These are phyloP conservation scores for Aspergillus sp. DNA, from an alignment of 2,329 filamentous ascomycete genomes.

Conservation along the genomic window DNA sequence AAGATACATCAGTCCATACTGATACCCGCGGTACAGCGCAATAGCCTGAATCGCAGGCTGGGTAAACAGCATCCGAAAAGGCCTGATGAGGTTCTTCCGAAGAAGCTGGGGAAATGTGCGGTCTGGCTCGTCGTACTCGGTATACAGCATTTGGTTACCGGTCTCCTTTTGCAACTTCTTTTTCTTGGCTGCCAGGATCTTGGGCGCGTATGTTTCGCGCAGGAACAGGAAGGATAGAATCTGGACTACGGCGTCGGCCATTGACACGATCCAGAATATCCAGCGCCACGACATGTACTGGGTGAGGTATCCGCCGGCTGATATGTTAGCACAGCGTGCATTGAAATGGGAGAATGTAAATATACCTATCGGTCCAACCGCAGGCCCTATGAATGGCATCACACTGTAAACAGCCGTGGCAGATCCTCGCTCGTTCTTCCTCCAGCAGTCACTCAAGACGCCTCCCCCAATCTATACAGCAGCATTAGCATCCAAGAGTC, in stretches of 20 bases:
- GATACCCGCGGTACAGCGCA: slow-evolving; percentile 55
- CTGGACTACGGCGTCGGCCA: slow-evolving; percentile 62
- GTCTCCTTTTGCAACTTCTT: slow-evolving; percentile 43
- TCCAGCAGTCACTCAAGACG: slow-evolving; percentile 54
- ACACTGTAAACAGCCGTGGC: slow-evolving; percentile 63
- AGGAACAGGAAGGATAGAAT: slow-evolving; percentile 60
- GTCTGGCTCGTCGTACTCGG: slow-evolving; percentile 29
- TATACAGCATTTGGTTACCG: slow-evolving; percentile 34
- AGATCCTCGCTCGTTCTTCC: slow-evolving; percentile 60
- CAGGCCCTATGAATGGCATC: slow-evolving; percentile 63
- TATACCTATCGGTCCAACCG: slow-evolving; percentile 58
- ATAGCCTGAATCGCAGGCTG: slow-evolving; percentile 61
- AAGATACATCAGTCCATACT: slow-evolving; percentile 51
- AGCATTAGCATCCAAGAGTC: neutral
- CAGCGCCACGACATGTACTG: slow-evolving; percentile 67
- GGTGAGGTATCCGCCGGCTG: slow-evolving; percentile 62
- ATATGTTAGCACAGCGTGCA: neutral
- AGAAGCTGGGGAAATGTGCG: slow-evolving; percentile 1
- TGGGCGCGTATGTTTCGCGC: slow-evolving; percentile 65
- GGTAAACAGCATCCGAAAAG: slow-evolving; percentile 55
- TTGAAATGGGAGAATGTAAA: too few species aligned
- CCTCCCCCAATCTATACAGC: slow-evolving; percentile 42
- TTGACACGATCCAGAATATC: slow-evolving; percentile 68
- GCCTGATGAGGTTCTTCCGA: slow-evolving; percentile 49
- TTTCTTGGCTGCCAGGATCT: slow-evolving; percentile 58